Evolutionary conservation across 164 flowering plant species (phyloP).

Genomic region (Vitis riparia): DNA sequence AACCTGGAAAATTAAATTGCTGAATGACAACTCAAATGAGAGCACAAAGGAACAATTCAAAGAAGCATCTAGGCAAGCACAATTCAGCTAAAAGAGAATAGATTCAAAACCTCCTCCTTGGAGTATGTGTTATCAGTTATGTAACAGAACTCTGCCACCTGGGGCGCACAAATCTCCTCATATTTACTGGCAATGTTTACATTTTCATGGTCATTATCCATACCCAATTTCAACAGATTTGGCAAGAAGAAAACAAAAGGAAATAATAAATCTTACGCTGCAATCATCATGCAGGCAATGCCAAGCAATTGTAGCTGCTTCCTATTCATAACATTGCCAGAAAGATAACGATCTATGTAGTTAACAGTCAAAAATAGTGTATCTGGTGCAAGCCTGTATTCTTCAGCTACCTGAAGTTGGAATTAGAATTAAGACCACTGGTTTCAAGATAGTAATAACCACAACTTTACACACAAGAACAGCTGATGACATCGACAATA

Average conservation of each 20-base stretch:
- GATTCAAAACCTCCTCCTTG: slow-evolving; percentile 56
- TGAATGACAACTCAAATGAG: background rate
- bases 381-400: slow-evolving; percentile 84
- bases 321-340: slow-evolving; percentile 65
- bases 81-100: background rate
- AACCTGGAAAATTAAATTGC: slow-evolving; percentile 40
- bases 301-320: slow-evolving; percentile 78
- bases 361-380: slow-evolving; percentile 77
- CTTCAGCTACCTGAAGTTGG: slow-evolving; percentile 69
- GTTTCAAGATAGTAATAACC: too few species aligned
- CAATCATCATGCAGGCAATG: slow-evolving; percentile 89
- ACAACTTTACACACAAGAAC: too few species aligned
- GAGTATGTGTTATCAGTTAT: slow-evolving; percentile 80
- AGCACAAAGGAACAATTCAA: background rate
- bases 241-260: background rate
- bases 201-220: slow-evolving; percentile 5
- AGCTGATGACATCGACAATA: background rate
- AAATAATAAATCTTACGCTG: slow-evolving; percentile 56
- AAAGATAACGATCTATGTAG: slow-evolving; percentile 85
- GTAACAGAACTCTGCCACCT: slow-evolving; percentile 81
- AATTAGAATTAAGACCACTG: background rate
- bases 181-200: slow-evolving; percentile 56
- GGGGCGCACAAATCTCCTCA: slow-evolving; percentile 84
- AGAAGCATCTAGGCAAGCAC: background rate
- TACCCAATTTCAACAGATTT: background rate